A percentile compares a stretch with the other conserved stretches of the same genome.
These are phyloP conservation scores for Penicillium hordei DNA, from an alignment of 2,329 filamentous ascomycete species.

Conservation along the genomic window DNA sequence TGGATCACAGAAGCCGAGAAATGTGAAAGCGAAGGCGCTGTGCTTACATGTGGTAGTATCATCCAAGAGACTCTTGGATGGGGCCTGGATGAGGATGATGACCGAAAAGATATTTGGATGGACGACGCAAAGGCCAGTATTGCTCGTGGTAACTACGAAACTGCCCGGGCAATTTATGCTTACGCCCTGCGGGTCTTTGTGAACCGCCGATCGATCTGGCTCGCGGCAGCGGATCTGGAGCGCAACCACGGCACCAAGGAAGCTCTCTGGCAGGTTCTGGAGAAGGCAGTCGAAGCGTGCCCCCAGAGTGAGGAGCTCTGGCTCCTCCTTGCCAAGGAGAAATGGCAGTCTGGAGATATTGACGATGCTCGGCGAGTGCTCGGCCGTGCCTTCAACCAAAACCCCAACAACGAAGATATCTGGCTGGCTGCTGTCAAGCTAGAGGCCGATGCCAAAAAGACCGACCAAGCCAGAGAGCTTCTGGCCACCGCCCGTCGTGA, in stretches of 20 bases:
- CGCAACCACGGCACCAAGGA: constrained; percentile 83
- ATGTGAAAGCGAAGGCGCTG: constrained; percentile 87
- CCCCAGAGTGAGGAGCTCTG: constrained; percentile 88
- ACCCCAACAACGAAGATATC: constrained; percentile 96
- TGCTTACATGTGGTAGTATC: constrained; percentile 83
- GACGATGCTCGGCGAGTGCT: constrained; percentile 84
- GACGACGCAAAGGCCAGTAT: constrained; percentile 86
- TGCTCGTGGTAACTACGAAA: constrained; percentile 79
- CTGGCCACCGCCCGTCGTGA: constrained; percentile 80
- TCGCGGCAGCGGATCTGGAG: constrained; percentile 87
- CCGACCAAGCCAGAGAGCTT: constrained; percentile 77
- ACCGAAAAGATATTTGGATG: constrained; percentile 93
- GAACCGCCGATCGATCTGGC: constrained; percentile 83
- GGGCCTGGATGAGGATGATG: constrained; percentile 91
- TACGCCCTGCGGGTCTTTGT: constrained; percentile 88
- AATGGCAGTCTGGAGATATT: constrained; percentile 83
- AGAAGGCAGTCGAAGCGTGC: constrained; percentile 91
- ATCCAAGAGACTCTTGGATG: constrained; percentile 91
- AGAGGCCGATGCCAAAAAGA: constrained; percentile 84
- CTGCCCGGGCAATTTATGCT: constrained; percentile 88
- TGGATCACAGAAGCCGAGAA: constrained; percentile 95
- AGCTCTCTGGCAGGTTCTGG: constrained; percentile 77
- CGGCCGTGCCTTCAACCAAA: constrained; percentile 86
- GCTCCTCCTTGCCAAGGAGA: constrained; percentile 95
- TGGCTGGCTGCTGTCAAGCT: constrained; percentile 96